A percentile compares a stretch with the other conserved stretches of the same genome.
phyloP scores from a whole-genome alignment of 2,329 filamentous ascomycete genomes.

The Didymella glomerata region DNA sequence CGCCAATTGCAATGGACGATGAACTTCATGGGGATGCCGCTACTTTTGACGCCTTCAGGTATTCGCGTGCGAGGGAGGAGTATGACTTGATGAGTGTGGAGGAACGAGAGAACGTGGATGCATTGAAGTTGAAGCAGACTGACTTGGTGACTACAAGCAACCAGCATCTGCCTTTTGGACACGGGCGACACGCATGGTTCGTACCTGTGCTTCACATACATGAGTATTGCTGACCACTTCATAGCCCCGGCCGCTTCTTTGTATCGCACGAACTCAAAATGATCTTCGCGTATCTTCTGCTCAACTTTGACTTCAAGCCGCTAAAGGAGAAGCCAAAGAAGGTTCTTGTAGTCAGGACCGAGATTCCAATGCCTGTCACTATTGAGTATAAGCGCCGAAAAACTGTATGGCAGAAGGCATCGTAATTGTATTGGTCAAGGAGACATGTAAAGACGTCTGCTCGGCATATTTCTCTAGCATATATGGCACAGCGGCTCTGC shows the following conservation, averaged over 20 bases:
- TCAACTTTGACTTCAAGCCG: slow-evolving; percentile 50
- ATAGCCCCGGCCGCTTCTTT: slow-evolving; percentile 2
- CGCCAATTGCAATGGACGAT: not conserved
- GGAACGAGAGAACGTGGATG: slow-evolving; percentile 30
- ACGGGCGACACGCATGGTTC: slow-evolving; percentile 60
- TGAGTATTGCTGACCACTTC: not conserved
- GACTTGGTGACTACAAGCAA: slow-evolving; percentile 65
- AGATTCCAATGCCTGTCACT: not conserved
- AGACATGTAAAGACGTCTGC: no score
- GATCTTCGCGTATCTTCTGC: slow-evolving; percentile 47
- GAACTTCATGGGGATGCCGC: slow-evolving; percentile 76
- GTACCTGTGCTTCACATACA: not conserved
- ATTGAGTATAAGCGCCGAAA: not conserved
- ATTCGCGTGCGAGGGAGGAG: slow-evolving; percentile 33
- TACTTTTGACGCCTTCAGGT: slow-evolving; percentile 38
- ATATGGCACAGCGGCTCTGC: no score
- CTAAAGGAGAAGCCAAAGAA: slow-evolving; percentile 34
- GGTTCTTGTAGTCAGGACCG: slow-evolving; percentile 25
- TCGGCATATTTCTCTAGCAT: no score
- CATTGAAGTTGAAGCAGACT: slow-evolving; percentile 50
- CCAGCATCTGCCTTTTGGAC: slow-evolving; percentile 63
- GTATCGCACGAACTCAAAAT: slow-evolving; percentile 42
- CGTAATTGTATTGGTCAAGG: no score
- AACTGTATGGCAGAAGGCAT: not conserved
- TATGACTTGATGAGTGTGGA: slow-evolving; percentile 30